Evolutionary conservation across 441 rosid genomes (phyloP).

Genomic region (Biscutella laevigata): DNA sequence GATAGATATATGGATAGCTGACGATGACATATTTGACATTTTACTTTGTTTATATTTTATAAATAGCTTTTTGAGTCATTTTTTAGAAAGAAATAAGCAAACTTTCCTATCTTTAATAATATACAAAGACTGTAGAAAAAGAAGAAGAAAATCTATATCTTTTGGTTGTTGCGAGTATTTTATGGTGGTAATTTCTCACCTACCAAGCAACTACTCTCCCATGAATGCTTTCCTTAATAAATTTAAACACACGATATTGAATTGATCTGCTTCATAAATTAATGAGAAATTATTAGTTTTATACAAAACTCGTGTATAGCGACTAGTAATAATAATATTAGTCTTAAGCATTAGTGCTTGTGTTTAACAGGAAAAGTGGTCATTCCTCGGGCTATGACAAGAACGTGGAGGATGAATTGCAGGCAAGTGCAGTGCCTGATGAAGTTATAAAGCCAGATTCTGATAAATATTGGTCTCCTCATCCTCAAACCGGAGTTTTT

Average conservation of each 20-base stretch:
- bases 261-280: background rate
- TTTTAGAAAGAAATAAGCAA: background rate
- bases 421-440: slow-evolving; percentile 51
- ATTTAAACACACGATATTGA: background rate
- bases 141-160: background rate
- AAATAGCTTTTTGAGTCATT: background rate
- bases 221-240: background rate
- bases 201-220: slow-evolving; percentile 13
- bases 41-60: background rate
- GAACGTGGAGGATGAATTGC: slow-evolving; percentile 61
- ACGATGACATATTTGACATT: slow-evolving; percentile 18
- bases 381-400: slow-evolving; percentile 65
- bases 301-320: too few relatives aligned
- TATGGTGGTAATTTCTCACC: slow-evolving; percentile 16
- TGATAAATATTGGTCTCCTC: slow-evolving; percentile 81
- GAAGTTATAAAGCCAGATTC: slow-evolving; percentile 51
- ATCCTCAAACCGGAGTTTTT: slow-evolving; percentile 79
- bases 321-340: too few relatives aligned
- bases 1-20: background rate
- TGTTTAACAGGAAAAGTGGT: slow-evolving; percentile 30
- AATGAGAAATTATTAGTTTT: background rate
- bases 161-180: background rate
- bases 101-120: slow-evolving; percentile 14
- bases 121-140: background rate
- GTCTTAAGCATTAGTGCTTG: too few relatives aligned